Conservation (phyloP, 2,329 filamentous ascomycete genomes). For the Waltergamsia citrina region DNA sequence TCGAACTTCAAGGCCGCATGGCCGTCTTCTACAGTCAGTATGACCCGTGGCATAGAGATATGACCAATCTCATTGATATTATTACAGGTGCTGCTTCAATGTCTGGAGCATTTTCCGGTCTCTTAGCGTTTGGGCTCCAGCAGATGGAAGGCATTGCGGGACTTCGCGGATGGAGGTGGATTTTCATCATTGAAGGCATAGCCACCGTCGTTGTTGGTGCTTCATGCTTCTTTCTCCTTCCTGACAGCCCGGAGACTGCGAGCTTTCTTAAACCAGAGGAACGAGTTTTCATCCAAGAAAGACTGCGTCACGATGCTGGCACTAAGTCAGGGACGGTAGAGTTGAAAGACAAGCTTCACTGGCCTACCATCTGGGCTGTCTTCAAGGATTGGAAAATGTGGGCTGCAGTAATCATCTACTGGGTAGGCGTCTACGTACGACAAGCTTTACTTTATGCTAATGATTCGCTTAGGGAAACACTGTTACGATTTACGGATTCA, state of each 20-base stretch:
- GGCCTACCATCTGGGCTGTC: conserved; percentile 10
- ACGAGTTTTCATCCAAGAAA: background rate
- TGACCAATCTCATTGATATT: background rate
- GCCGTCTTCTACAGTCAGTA: conserved; percentile 15
- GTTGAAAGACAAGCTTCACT: conserved; percentile 4
- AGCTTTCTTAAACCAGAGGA: conserved; percentile 1
- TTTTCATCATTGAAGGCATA: conserved; percentile 16
- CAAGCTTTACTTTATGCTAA: background rate
- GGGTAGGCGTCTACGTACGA: conserved; percentile 16
- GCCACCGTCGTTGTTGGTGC: conserved; percentile 28
- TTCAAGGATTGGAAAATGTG: conserved; percentile 31
- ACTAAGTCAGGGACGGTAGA: background rate
- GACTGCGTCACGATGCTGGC: conserved; percentile 1
- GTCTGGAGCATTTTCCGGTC: conserved; percentile 13
- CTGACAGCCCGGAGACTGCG: conserved; percentile 7
- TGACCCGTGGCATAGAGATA: background rate
- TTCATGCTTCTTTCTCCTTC: conserved; percentile 18
- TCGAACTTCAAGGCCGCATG: conserved; percentile 8
- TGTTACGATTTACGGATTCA: conserved; percentile 21
- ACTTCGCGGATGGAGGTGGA: conserved; percentile 12
- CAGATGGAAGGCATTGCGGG: conserved; percentile 11
- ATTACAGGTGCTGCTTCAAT: conserved; percentile 9
- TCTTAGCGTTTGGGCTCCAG: conserved; percentile 11
- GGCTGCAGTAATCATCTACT: conserved; percentile 24
- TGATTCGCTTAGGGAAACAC: background rate